Evolutionary conservation across 352 stramenopile genomes (phyloP).

Genomic region (Pythium rishiriense): DNA sequence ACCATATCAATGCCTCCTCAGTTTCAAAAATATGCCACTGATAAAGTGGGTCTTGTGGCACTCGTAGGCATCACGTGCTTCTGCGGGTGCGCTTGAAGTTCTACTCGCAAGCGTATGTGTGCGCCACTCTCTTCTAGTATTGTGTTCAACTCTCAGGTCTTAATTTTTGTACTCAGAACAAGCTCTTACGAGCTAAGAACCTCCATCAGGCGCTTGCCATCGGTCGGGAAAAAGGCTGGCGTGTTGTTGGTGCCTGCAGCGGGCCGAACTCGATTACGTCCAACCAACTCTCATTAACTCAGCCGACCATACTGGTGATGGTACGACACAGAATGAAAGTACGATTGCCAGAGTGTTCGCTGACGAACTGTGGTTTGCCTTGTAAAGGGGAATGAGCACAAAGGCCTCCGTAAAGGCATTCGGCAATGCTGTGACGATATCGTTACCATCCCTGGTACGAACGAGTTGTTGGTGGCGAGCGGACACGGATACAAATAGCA

Average conservation of each 20-base stretch:
- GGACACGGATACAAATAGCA: too few relatives aligned
- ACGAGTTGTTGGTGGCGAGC: background rate
- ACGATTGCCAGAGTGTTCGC: background rate
- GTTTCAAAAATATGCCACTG: too few relatives aligned
- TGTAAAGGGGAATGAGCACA: constrained; percentile 72
- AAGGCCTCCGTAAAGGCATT: constrained; percentile 70
- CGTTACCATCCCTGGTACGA: constrained; percentile 62
- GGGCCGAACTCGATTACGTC: constrained; percentile 70
- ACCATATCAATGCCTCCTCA: too few relatives aligned
- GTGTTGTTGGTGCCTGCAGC: constrained; percentile 67
- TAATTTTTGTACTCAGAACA: constrained; percentile 34
- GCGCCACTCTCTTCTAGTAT: background rate
- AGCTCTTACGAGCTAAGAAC: constrained; percentile 65
- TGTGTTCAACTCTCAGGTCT: background rate
- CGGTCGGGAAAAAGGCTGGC: constrained; percentile 69
- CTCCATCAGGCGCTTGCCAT: constrained; percentile 69
- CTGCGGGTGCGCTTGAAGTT: constrained; percentile 72
- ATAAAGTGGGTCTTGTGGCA: background rate
- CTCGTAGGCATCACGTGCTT: constrained; percentile 60
- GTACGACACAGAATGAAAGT: constrained; percentile 25
- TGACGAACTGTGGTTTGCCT: background rate
- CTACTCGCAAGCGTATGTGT: constrained; percentile 63
- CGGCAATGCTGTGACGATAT: constrained; percentile 73
- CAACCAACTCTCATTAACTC: constrained; percentile 41
- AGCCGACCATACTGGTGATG: constrained; percentile 83